Conservation (phyloP, 768 basidiomycete genomes). For the Serendipita sp. region DNA sequence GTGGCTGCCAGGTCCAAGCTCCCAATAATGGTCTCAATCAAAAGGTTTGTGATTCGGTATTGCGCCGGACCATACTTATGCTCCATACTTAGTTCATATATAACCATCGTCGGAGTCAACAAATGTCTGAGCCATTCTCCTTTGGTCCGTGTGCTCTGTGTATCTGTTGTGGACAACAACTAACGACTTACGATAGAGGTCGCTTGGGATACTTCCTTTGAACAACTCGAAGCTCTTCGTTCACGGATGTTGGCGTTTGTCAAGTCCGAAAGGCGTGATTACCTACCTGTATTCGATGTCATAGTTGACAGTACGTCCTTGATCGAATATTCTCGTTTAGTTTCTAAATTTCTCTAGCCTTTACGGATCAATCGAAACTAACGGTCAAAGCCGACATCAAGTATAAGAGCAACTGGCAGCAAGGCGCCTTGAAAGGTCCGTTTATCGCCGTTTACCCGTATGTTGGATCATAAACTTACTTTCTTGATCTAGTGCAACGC, state of each 20-base stretch:
- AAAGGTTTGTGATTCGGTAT: conserved; percentile 23
- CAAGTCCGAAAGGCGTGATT: conserved; percentile 55
- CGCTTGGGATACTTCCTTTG: conserved; percentile 57
- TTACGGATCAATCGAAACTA: conserved; percentile 68
- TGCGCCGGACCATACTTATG: background rate
- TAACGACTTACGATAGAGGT: conserved; percentile 45
- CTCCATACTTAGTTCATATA: conserved; percentile 37
- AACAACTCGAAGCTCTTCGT: conserved; percentile 62
- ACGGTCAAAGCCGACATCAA: conserved; percentile 65
- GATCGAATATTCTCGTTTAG: background rate
- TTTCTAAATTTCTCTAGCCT: conserved; percentile 28
- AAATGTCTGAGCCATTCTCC: conserved; percentile 63
- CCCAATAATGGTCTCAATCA: conserved; percentile 48
- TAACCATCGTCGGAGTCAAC: conserved; percentile 56
- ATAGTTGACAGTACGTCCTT: conserved; percentile 35
- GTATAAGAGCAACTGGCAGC: conserved; percentile 79
- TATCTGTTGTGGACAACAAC: background rate
- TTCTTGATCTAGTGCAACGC: conserved; percentile 36
- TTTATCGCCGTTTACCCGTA: background rate
- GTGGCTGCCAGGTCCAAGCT: conserved; percentile 48
- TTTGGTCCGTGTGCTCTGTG: background rate
- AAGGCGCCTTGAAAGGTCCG: conserved; percentile 50
- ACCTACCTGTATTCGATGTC: conserved; percentile 58
- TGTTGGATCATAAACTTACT: too few relatives aligned
- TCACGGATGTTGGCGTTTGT: conserved; percentile 69